Conservation (phyloP, 2,329 filamentous ascomycete species). For the Trichocomaceae sp. region DNA sequence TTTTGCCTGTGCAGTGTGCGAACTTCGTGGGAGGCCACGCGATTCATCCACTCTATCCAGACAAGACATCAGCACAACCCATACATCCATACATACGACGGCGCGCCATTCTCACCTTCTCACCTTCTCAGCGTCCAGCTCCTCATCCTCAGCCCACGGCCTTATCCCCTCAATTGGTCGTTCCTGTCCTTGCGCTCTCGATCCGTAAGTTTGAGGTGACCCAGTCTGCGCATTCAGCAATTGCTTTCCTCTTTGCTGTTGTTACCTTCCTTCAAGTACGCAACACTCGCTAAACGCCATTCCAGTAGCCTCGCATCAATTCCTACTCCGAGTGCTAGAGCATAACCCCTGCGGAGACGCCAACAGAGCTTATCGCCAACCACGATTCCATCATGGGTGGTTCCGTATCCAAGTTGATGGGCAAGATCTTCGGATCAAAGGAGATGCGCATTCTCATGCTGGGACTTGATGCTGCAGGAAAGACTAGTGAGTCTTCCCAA, state of each 20-base stretch:
- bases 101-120: too few relatives aligned
- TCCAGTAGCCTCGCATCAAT: background rate
- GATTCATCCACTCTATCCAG: too few relatives aligned
- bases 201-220: background rate
- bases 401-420: conserved; percentile 91
- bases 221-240: background rate
- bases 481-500: conserved; percentile 60
- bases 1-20: background rate
- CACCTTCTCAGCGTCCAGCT: too few relatives aligned
- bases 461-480: conserved; percentile 93
- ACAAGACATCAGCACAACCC: background rate
- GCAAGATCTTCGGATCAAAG: conserved; percentile 98
- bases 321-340: background rate
- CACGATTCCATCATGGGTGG: conserved; percentile 65
- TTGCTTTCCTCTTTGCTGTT: background rate
- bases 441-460: conserved; percentile 99
- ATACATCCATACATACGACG: background rate
- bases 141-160: background rate
- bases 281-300: background rate
- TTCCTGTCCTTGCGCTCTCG: background rate
- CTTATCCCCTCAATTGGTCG: background rate
- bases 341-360: background rate
- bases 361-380: background rate
- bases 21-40: too few relatives aligned
- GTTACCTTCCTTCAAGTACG: background rate